A percentile compares a stretch with the other conserved stretches of the same genome.
phyloP scores from a whole-genome alignment of 2,329 filamentous ascomycete genomes.

The Alternaria viburni region DNA sequence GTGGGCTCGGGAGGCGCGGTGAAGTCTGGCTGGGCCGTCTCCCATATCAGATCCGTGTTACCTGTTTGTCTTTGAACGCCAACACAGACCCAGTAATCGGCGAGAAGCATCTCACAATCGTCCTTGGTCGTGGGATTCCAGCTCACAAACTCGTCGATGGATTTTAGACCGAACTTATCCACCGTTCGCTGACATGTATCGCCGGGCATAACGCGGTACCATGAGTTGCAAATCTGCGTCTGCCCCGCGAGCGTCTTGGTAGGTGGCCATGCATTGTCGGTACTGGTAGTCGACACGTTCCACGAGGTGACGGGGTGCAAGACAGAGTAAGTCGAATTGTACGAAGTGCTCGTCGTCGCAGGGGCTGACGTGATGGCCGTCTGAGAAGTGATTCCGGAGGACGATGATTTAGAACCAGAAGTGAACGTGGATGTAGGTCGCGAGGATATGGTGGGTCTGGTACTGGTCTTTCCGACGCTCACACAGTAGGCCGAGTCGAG shows the following conservation, averaged over 20 bases:
- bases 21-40: not conserved
- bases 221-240: not conserved
- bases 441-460: not conserved
- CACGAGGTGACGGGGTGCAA: not conserved
- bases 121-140: not conserved
- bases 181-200: not conserved
- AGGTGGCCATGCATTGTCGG: not conserved
- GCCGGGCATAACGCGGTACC: not conserved
- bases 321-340: not conserved
- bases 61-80: not conserved
- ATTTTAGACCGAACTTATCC: not conserved
- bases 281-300: conserved; percentile 1
- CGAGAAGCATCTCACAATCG: not conserved
- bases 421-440: not conserved
- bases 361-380: not conserved
- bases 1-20: not conserved
- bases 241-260: conserved; percentile 1
- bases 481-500: conserved; percentile 1
- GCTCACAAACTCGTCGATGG: not conserved
- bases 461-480: not conserved
- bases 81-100: not conserved
- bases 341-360: not conserved
- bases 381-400: not conserved
- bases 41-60: not conserved
- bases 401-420: not conserved